Conservation (phyloP, 2,329 filamentous ascomycete species). For the Cercospora beticola region DNA sequence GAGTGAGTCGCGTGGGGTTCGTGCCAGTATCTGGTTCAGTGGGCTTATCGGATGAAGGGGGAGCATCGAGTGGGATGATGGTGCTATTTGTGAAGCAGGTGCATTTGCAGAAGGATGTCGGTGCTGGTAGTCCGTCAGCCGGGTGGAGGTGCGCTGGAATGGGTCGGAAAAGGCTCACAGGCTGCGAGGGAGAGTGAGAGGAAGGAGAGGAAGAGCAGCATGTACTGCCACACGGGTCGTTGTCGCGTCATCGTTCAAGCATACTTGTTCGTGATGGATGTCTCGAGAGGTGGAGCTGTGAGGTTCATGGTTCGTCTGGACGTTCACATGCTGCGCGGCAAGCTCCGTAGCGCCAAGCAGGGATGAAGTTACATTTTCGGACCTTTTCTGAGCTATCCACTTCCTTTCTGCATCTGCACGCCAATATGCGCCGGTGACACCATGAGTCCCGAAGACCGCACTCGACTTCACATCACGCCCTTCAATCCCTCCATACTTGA, state of each 20-base stretch:
- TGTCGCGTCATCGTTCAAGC: conserved; percentile 7
- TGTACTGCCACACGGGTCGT: conserved; percentile 26
- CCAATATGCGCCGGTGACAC: conserved; percentile 11
- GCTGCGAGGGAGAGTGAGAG: conserved; percentile 45
- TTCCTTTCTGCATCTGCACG: neutral
- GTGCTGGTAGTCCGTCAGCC: conserved; percentile 39
- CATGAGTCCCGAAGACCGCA: conserved; percentile 9
- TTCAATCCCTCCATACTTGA: conserved; percentile 73
- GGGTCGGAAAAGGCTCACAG: conserved; percentile 36
- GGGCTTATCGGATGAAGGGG: conserved; percentile 30
- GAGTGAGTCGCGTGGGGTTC: conserved; percentile 15
- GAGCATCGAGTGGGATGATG: conserved; percentile 62
- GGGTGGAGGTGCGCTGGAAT: neutral
- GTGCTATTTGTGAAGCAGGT: conserved; percentile 67
- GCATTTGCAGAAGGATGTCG: conserved; percentile 70
- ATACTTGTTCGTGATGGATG: neutral
- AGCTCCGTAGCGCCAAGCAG: conserved; percentile 5
- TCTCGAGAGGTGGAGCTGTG: neutral
- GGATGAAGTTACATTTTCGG: conserved; percentile 8
- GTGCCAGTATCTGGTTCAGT: conserved; percentile 14
- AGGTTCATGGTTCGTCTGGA: neutral
- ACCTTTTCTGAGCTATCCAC: neutral
- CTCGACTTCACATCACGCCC: conserved; percentile 82
- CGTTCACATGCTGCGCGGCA: conserved; percentile 13
- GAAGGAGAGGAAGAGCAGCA: conserved; percentile 35